phyloP scores from a whole-genome alignment of 1,284 basidiomycete species.

The Gomphus bonarii region DNA sequence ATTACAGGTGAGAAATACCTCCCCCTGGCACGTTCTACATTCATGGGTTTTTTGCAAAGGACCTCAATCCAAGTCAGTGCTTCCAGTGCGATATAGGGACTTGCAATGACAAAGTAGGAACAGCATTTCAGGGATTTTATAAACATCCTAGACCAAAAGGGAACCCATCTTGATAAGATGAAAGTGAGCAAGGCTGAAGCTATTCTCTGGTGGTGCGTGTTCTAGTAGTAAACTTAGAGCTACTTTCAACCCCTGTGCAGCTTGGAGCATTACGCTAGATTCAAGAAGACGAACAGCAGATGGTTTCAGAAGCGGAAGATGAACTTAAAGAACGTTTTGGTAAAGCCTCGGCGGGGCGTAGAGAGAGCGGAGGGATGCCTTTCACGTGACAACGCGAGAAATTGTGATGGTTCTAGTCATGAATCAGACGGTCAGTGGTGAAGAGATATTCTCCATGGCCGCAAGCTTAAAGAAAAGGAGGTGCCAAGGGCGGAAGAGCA shows the following conservation, averaged over 20 bases:
- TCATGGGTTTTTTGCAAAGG: slow-evolving; percentile 23
- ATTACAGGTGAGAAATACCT: slow-evolving; percentile 38
- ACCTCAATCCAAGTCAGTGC: slow-evolving; percentile 36
- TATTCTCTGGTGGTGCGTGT: slow-evolving; percentile 23
- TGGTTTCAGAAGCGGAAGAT: slow-evolving; percentile 7
- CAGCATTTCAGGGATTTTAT: slow-evolving; percentile 63
- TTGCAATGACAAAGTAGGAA: slow-evolving; percentile 16
- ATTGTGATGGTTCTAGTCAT: background rate
- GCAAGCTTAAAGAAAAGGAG: background rate
- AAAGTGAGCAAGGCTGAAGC: slow-evolving; percentile 50
- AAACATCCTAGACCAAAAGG: slow-evolving; percentile 40
- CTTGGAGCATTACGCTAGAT: slow-evolving; percentile 35
- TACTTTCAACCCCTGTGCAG: slow-evolving; percentile 19
- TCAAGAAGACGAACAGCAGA: slow-evolving; percentile 25
- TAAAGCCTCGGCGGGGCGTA: background rate
- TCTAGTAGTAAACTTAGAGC: background rate
- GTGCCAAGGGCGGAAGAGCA: too few relatives aligned
- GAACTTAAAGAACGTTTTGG: slow-evolving; percentile 7
- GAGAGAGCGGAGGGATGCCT: background rate
- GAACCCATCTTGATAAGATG: slow-evolving; percentile 53
- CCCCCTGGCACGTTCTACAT: slow-evolving; percentile 18
- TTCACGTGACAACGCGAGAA: background rate
- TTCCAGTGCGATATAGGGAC: background rate
- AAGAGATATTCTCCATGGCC: background rate
- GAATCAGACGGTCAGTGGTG: background rate